These are phyloP conservation scores for Mucor piriformis DNA, from an alignment of 371 early-diverging fungal genomes.

Conservation along the genomic window DNA sequence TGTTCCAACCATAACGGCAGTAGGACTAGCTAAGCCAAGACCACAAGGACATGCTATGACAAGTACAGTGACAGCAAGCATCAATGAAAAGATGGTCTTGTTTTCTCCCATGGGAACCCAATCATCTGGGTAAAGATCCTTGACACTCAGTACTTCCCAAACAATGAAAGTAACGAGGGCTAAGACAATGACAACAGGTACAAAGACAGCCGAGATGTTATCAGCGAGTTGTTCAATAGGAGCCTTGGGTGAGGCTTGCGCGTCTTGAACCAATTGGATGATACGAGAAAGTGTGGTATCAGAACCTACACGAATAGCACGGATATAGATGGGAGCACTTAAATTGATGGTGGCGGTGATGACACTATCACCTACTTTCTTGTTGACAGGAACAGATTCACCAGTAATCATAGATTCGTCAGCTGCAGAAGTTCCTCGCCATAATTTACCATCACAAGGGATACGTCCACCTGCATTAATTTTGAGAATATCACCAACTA, in stretches of 20 bases:
- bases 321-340: slow-evolving; percentile 57
- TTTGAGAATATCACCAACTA: slow-evolving; percentile 64
- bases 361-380: slow-evolving; percentile 55
- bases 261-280: slow-evolving; percentile 68
- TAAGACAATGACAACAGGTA: slow-evolving; percentile 60
- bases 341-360: slow-evolving; percentile 67
- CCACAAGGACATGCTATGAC: slow-evolving; percentile 81
- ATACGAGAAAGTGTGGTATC: slow-evolving; percentile 69
- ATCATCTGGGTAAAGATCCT: slow-evolving; percentile 41
- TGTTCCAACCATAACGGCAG: slow-evolving; percentile 92
- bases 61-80: slow-evolving; percentile 63
- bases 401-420: slow-evolving; percentile 89
- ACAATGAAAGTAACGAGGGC: slow-evolving; percentile 59
- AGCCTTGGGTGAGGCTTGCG: slow-evolving; percentile 69
- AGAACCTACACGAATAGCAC: slow-evolving; percentile 60
- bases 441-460: slow-evolving; percentile 71
- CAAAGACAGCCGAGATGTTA: slow-evolving; percentile 63
- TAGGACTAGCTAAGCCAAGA: slow-evolving; percentile 79
- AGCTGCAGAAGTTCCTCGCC: slow-evolving; percentile 60
- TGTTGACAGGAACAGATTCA: slow-evolving; percentile 75
- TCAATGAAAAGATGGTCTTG: slow-evolving; percentile 41
- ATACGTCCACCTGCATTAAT: slow-evolving; percentile 70
- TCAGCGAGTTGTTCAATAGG: slow-evolving; percentile 70
- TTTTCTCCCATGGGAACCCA: slow-evolving; percentile 52
- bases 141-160: slow-evolving; percentile 53